A percentile compares a stretch with the other conserved stretches of the same genome.
Conservation (phyloP, 169 alveolate genomes). For the Eimeria necatrix region DNA sequence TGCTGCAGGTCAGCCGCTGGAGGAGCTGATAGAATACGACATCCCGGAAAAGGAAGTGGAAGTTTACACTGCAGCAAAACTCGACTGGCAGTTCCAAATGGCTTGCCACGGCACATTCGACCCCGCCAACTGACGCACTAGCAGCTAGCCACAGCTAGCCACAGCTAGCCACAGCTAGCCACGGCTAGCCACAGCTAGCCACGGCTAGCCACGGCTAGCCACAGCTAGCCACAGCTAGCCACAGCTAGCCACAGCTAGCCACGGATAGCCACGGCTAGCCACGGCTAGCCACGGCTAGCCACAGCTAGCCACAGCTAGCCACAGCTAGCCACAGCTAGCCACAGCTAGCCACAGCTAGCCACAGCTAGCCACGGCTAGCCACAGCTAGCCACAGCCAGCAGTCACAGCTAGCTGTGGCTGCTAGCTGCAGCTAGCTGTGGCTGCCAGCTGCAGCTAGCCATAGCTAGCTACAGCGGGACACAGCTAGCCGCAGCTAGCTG, state of each 20-base stretch:
- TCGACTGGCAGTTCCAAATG: slow-evolving; percentile 79
- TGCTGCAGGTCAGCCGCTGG: slow-evolving; percentile 4
- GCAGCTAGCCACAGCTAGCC: background rate
- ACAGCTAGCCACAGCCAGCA: background rate
- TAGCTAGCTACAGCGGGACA: background rate
- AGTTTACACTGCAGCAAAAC: slow-evolving; percentile 75
- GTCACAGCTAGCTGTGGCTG: background rate
- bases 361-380: background rate
- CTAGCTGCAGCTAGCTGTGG: background rate
- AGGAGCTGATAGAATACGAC: background rate
- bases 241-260: background rate
- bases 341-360: background rate
- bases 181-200: background rate
- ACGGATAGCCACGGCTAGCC: background rate
- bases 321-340: background rate
- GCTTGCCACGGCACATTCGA: slow-evolving; percentile 71
- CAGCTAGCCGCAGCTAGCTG: background rate
- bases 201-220: background rate
- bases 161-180: background rate
- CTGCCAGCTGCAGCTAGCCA: background rate
- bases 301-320: background rate
- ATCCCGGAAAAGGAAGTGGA: slow-evolving; percentile 63
- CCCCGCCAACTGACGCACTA: background rate
- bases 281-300: background rate
- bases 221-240: background rate